Evolutionary conservation across 306 rosid genomes (phyloP).

Genomic region (Notholithocarpus densiflorus): DNA sequence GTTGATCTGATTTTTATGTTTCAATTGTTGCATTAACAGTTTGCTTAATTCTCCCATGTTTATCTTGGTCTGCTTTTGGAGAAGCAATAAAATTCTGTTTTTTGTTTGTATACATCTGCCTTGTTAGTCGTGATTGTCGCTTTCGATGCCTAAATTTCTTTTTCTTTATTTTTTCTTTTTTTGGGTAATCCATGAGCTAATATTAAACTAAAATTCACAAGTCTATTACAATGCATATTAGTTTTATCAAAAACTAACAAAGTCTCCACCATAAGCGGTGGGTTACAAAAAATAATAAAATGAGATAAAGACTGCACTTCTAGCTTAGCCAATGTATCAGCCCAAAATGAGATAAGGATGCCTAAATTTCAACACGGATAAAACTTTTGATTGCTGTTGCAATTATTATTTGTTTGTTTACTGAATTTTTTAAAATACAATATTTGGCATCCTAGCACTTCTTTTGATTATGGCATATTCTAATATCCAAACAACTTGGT

Average conservation of each 20-base stretch:
- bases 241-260: too few relatives aligned
- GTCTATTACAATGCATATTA: too few relatives aligned
- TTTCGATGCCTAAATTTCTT: background rate
- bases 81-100: background rate
- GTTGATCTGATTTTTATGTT: background rate
- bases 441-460: background rate
- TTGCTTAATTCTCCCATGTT: background rate
- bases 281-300: too few relatives aligned
- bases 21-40: background rate
- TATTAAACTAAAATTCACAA: too few relatives aligned
- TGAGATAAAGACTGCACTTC: too few relatives aligned
- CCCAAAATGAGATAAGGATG: too few relatives aligned
- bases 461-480: background rate
- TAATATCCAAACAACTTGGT: too few relatives aligned
- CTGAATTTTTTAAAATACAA: background rate
- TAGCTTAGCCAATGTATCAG: too few relatives aligned
- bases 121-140: background rate
- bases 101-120: background rate
- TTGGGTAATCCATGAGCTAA: too few relatives aligned
- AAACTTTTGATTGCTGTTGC: background rate
- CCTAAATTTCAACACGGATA: background rate
- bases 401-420: too few relatives aligned
- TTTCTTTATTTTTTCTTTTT: too few relatives aligned
- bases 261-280: too few relatives aligned
- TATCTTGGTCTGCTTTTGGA: background rate